Evolutionary conservation across 306 rosid species (phyloP).

Genomic region (Trichosanthes cucumerina): DNA sequence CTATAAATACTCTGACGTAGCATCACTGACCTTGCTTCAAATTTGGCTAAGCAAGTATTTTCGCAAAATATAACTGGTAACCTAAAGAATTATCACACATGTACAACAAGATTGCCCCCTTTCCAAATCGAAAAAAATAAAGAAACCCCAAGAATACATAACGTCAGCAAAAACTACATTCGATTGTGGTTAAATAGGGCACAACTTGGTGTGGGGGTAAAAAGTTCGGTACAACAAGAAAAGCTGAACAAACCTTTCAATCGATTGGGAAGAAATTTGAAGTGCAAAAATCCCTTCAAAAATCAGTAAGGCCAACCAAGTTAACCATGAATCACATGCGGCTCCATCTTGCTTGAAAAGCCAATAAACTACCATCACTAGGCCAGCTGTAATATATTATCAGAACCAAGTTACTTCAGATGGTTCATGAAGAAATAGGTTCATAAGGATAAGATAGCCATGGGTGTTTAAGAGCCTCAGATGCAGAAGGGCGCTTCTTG

Average conservation of each 20-base stretch:
- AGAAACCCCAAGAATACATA: constrained; percentile 40
- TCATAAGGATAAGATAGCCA: constrained; percentile 97
- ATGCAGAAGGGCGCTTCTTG: constrained; percentile 90
- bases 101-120: constrained; percentile 54
- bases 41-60: constrained; percentile 22
- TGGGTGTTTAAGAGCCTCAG: constrained; percentile 89
- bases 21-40: constrained; percentile 9
- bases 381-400: constrained; percentile 7
- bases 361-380: constrained; percentile 14
- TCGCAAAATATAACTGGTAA: constrained; percentile 40
- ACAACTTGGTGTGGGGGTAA: constrained; percentile 32
- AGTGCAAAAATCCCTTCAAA: constrained; percentile 34
- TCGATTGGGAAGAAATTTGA: constrained; percentile 31
- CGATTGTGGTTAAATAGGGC: constrained; percentile 35
- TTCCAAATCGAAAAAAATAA: constrained; percentile 27
- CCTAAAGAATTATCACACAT: constrained; percentile 76
- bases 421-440: constrained; percentile 78
- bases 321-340: constrained; percentile 21
- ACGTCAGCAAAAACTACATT: constrained; percentile 45
- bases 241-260: constrained; percentile 40
- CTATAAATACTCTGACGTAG: not conserved
- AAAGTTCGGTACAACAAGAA: constrained; percentile 29
- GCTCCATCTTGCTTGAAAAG: constrained; percentile 25
- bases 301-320: constrained; percentile 29
- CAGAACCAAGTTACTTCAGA: constrained; percentile 9